Evolutionary conservation across 305 asterid genomes (phyloP).

Genomic region (Rubia balearica): DNA sequence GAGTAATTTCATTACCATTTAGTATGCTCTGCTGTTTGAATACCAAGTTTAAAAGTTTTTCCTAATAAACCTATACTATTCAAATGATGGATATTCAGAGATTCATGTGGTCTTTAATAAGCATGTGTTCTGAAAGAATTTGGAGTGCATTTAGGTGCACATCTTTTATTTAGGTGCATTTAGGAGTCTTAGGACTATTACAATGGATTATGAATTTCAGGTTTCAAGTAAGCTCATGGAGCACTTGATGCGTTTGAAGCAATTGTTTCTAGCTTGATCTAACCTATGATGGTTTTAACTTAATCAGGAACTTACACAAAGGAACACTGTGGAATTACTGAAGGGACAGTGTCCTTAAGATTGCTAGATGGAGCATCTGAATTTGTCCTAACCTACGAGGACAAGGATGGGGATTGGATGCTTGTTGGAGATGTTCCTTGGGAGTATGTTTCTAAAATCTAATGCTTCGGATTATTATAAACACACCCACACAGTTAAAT

Average conservation of each 20-base stretch:
- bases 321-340: slow-evolving; percentile 33
- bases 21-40: not conserved
- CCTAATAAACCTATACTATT: not conserved
- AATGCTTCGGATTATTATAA: not conserved
- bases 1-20: slow-evolving; percentile 21
- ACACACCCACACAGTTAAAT: not conserved
- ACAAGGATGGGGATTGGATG: slow-evolving; percentile 90
- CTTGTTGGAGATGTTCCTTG: slow-evolving; percentile 93
- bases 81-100: not conserved
- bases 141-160: not conserved
- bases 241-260: not conserved
- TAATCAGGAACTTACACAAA: slow-evolving; percentile 41
- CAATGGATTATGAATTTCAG: not conserved
- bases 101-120: not conserved
- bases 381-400: slow-evolving; percentile 81
- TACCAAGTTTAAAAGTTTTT: not conserved
- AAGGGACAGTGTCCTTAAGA: slow-evolving; percentile 29
- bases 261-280: slow-evolving; percentile 5
- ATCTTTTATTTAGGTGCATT: not conserved
- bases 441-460: slow-evolving; percentile 44
- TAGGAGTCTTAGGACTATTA: not conserved
- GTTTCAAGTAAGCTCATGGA: not conserved
- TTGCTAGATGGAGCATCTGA: slow-evolving; percentile 59
- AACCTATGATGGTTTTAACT: slow-evolving; percentile 1
- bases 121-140: not conserved